Percentiles rank a stretch among this genome's conserved stretches.
Conservation (phyloP, 2,329 filamentous ascomycete species). For the Neoarthrinium moseri region DNA sequence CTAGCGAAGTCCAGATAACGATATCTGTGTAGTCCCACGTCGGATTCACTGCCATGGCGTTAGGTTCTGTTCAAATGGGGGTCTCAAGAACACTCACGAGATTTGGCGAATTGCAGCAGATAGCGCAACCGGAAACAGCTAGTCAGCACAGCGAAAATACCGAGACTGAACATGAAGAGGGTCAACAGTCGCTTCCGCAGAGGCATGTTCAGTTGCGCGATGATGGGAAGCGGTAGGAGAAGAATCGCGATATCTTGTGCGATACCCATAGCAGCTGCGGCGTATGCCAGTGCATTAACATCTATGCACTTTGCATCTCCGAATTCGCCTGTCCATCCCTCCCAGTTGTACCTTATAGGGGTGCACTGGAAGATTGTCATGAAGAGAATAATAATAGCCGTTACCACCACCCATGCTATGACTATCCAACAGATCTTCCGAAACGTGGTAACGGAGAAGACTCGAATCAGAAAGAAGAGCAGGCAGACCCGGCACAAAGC, state of each 20-base stretch:
- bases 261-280: constrained; percentile 10
- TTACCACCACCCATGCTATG: constrained; percentile 10
- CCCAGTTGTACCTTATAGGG: constrained; percentile 14
- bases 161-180: constrained; percentile 15
- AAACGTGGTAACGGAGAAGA: constrained; percentile 11
- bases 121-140: constrained; percentile 12
- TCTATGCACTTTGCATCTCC: constrained; percentile 9
- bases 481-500: constrained; percentile 31
- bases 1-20: constrained; percentile 13
- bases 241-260: constrained; percentile 14
- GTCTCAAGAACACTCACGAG: too few relatives aligned
- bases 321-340: constrained; percentile 11
- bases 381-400: constrained; percentile 9
- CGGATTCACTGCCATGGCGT: too few relatives aligned
- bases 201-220: constrained; percentile 11
- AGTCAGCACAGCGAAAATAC: constrained; percentile 11
- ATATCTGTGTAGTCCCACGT: constrained; percentile 14
- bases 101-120: constrained; percentile 10
- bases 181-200: constrained; percentile 9
- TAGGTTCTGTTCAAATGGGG: too few relatives aligned
- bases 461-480: constrained; percentile 13
- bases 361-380: constrained; percentile 14
- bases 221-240: constrained; percentile 13
- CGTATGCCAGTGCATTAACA: constrained; percentile 8
- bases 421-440: constrained; percentile 6